A percentile compares a stretch with the other conserved stretches of the same genome.
Evolutionary conservation across 371 early-diverging fungal species (phyloP).

Genomic region (Ordospora colligata): DNA sequence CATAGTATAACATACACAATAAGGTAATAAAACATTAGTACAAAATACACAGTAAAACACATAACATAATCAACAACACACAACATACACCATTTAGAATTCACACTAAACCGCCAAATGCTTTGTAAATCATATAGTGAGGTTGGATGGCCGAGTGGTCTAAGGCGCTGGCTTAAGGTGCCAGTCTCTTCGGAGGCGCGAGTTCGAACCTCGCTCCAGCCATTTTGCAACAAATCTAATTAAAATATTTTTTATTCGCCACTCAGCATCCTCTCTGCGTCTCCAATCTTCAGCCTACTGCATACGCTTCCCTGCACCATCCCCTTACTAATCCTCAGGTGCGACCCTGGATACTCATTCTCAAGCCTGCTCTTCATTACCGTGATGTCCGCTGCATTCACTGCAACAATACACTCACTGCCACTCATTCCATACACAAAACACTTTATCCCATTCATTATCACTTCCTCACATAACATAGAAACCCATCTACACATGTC

Average conservation of each 20-base stretch:
- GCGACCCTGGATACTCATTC: background rate
- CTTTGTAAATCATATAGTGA: no score
- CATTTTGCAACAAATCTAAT: constrained; percentile 26
- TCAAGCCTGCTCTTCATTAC: background rate
- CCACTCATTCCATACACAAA: background rate
- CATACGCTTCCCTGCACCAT: background rate
- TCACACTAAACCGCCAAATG: no score
- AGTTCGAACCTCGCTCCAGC: constrained; percentile 61
- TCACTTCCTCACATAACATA: background rate
- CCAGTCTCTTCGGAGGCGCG: constrained; percentile 61
- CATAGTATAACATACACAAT: no score
- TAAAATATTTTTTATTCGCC: background rate
- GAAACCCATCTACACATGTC: background rate
- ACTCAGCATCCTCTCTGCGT: background rate
- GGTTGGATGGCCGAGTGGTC: constrained; percentile 62
- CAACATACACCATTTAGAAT: no score
- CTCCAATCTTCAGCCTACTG: background rate
- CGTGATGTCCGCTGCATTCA: background rate
- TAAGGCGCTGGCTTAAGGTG: constrained; percentile 62
- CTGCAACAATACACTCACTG: background rate
- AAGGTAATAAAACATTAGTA: no score
- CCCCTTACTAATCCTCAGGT: background rate
- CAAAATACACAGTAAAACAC: no score
- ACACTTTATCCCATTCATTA: background rate
- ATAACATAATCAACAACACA: no score